These are phyloP conservation scores for Nadsonia starkeyi-henricii DNA, from an alignment of 1,139 yeast species.

Conservation along the genomic window DNA sequence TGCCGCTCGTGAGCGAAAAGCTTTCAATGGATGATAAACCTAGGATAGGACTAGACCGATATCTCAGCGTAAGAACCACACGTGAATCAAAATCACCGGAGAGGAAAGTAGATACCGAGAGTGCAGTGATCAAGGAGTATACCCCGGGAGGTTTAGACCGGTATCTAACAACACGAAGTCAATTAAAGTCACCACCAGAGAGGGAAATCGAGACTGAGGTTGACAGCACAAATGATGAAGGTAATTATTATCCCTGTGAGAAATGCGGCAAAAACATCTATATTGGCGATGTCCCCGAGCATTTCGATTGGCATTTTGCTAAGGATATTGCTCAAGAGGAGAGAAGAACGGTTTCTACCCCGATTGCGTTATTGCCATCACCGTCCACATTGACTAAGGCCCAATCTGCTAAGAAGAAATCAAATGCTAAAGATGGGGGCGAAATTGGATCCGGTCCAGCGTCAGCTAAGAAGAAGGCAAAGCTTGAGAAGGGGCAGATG, in stretches of 20 bases:
- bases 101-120: not conserved
- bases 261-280: slow-evolving; percentile 16
- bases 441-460: not conserved
- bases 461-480: not conserved
- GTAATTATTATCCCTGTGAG: slow-evolving; percentile 14
- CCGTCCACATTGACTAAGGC: no score
- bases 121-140: not conserved
- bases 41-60: no score
- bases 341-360: slow-evolving; percentile 12
- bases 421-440: not conserved
- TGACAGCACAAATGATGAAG: slow-evolving; percentile 5
- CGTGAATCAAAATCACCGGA: not conserved
- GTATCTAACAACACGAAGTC: not conserved
- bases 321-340: slow-evolving; percentile 30
- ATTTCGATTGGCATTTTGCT: slow-evolving; percentile 30
- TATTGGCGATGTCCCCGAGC: slow-evolving; percentile 18
- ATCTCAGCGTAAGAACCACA: no score
- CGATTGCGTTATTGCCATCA: not conserved
- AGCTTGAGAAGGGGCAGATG: slow-evolving; percentile 2
- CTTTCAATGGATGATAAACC: slow-evolving; percentile 2
- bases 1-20: slow-evolving; percentile 2
- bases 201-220: not conserved
- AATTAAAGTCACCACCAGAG: no score
- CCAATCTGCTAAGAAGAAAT: no score
- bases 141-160: not conserved